Evolutionary conservation across 768 basidiomycete species (phyloP).

Genomic region (Boletus sensibilis): DNA sequence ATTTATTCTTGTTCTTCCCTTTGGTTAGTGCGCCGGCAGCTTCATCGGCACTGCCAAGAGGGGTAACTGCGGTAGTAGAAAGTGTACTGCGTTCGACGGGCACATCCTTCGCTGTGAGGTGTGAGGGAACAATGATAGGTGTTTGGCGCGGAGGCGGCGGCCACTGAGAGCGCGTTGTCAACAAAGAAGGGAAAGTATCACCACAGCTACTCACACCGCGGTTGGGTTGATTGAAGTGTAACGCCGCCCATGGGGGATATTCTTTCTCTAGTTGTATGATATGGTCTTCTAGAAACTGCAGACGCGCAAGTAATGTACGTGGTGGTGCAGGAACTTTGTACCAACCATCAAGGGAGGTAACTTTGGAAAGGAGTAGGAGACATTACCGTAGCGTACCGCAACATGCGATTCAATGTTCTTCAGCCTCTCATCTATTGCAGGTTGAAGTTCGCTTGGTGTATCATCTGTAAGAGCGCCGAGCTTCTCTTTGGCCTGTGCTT

Average conservation of each 20-base stretch:
- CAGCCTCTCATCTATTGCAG: conserved; percentile 63
- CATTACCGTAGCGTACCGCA: conserved; percentile 69
- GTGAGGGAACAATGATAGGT: conserved; percentile 75
- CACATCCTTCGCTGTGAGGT: conserved; percentile 44
- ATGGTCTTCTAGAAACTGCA: conserved; percentile 75
- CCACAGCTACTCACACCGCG: conserved; percentile 57
- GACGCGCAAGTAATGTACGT: conserved; percentile 56
- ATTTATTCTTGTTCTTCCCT: conserved; percentile 44
- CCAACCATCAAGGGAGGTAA: conserved; percentile 3
- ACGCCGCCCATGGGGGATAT: conserved; percentile 83
- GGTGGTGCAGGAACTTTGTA: conserved; percentile 68
- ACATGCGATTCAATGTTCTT: conserved; percentile 69
- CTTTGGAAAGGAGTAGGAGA: not conserved
- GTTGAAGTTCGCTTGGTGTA: conserved; percentile 46
- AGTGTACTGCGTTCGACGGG: conserved; percentile 14
- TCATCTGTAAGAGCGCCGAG: conserved; percentile 24
- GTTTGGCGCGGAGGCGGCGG: conserved; percentile 78
- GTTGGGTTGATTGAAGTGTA: conserved; percentile 85
- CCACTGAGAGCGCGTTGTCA: conserved; percentile 51
- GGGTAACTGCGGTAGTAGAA: conserved; percentile 2
- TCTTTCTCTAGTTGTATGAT: conserved; percentile 75
- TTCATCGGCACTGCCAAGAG: conserved; percentile 16
- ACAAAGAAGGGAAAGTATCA: not conserved
- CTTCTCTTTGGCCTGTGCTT: conserved; percentile 8
- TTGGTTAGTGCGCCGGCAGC: conserved; percentile 11